Base-by-base conservation (phyloP, 495 filamentous ascomycete species). In the Trypethelium eluteriae region DNA sequence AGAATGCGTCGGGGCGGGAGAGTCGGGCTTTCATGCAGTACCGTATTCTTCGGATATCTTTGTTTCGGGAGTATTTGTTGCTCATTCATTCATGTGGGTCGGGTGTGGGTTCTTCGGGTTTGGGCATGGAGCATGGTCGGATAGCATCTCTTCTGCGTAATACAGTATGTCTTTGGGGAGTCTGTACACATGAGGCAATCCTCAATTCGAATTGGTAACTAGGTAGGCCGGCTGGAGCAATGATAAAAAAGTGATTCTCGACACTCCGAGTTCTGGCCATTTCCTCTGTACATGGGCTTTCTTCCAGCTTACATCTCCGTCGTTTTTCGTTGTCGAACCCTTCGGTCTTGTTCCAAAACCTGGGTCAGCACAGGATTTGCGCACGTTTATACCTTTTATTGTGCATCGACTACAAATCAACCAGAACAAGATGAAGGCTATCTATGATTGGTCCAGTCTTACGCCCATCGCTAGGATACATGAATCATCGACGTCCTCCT, bases 151-250 rank as follows among this genome's bases (percentile, higher is more conserved):
- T 34, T 59, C 53, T n/a, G 53, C 11, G 18, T 59, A 59, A 59
- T 36, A 59, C 53, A 59, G 11, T 9, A 34, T 59, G 53, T 10
- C 11, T 10, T 11, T 6, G 32, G 32, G 53, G 32, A 59, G 32
- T n/a, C 53, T 59, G 53, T 59, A 59, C 53, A 59, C 53, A 59
- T 11, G 53, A 59, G 32, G 6, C 18, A 7, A 59, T 59, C 18
- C 18, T 10, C 36, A 14, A 9, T 59, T 53, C 16, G 32, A 34
- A 36, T 36, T 36, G 53, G 53, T 59, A 59, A 3, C 25, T 59
- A 59, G 53, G 53, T 59, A 59, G 53, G 53, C 53, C 36, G 53
- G 53, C 53, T 59, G 53, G 53, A 59, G 32, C 53, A 59, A 59
- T 59, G 53, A 32, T 11, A 35, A 59, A 59, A 25, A 59, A 59